phyloP scores from a whole-genome alignment of 257 asterid species.

The Nicotiana undulata region DNA sequence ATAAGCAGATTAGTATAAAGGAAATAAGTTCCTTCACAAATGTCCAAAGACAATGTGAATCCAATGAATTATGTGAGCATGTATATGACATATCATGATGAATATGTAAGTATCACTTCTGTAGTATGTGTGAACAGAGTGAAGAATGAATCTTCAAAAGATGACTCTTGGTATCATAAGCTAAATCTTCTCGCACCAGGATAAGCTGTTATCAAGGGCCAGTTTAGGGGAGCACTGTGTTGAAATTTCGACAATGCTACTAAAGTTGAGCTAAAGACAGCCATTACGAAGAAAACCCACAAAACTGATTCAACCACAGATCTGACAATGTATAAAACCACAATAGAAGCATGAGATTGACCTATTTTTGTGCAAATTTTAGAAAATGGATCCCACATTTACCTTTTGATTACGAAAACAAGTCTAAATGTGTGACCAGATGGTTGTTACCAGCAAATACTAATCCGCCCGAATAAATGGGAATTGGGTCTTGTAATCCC shows the following conservation, averaged over 20 bases:
- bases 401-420: background rate
- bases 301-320: background rate
- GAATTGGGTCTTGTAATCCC: background rate
- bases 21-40: background rate
- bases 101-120: background rate
- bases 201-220: background rate
- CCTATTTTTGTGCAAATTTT: background rate
- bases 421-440: background rate
- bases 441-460: background rate
- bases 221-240: background rate
- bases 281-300: background rate
- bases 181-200: background rate
- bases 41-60: background rate
- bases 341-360: background rate
- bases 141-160: background rate
- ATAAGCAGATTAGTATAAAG: background rate
- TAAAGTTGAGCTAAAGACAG: background rate
- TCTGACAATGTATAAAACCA: background rate
- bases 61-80: background rate
- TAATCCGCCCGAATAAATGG: background rate
- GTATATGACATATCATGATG: background rate
- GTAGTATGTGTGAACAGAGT: background rate
- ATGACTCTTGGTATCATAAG: background rate
- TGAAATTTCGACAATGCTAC: background rate
- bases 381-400: background rate